Evolutionary conservation across 495 filamentous ascomycete species (phyloP).

Genomic region (Aspergillus steynii): DNA sequence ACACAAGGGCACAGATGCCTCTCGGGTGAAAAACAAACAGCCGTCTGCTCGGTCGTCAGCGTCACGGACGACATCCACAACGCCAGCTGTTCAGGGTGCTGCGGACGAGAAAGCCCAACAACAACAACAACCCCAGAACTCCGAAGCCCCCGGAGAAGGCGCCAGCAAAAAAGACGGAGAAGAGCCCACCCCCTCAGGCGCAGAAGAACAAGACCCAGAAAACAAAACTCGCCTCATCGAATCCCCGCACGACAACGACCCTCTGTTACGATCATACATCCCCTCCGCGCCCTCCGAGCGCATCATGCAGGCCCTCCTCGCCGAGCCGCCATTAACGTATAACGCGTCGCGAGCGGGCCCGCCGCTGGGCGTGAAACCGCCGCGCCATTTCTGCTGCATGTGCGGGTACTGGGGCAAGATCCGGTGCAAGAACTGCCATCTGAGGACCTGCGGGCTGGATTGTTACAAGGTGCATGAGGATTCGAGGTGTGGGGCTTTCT

Average conservation of each 20-base stretch:
- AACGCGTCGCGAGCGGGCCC: slow-evolving; percentile 68
- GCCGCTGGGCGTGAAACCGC: slow-evolving; percentile 53
- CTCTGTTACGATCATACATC: slow-evolving; percentile 61
- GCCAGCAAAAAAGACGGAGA: slow-evolving; percentile 24
- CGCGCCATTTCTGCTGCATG: slow-evolving; percentile 76
- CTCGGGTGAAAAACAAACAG: slow-evolving; percentile 17
- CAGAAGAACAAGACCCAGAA: slow-evolving; percentile 27
- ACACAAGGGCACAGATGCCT: slow-evolving; percentile 8
- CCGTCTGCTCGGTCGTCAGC: slow-evolving; percentile 17
- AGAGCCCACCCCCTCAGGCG: slow-evolving; percentile 13
- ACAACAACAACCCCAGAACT: slow-evolving; percentile 4
- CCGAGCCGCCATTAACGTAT: slow-evolving; percentile 76
- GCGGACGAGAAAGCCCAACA: neutral
- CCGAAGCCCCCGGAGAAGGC: slow-evolving; percentile 16
- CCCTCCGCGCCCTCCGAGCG: slow-evolving; percentile 65
- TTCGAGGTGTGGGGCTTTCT: slow-evolving; percentile 71
- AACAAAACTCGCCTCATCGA: slow-evolving; percentile 39
- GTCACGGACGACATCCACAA: neutral
- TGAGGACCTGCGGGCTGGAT: slow-evolving; percentile 75
- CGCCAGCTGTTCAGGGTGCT: neutral
- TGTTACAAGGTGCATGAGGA: slow-evolving; percentile 80
- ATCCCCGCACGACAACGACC: slow-evolving; percentile 56
- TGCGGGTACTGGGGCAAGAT: slow-evolving; percentile 93
- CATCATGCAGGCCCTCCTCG: slow-evolving; percentile 66
- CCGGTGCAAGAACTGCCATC: slow-evolving; percentile 80